These are phyloP conservation scores for Clonostachys solani DNA, from an alignment of 2,329 filamentous ascomycete genomes.

Conservation along the genomic window DNA sequence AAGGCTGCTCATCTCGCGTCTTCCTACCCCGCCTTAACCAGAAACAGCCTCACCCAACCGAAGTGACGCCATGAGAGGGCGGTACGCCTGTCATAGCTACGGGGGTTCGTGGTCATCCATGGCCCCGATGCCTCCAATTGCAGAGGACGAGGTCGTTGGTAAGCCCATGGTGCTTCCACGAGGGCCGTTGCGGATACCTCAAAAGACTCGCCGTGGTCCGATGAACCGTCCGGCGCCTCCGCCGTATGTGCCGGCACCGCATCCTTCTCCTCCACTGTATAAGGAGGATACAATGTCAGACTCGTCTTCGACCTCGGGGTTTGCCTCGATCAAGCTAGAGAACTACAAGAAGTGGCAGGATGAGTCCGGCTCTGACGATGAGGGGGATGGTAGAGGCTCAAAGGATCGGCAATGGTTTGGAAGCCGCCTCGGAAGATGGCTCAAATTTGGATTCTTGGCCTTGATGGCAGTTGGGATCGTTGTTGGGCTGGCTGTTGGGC, in stretches of 20 bases:
- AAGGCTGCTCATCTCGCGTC: not conserved
- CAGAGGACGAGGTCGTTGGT: slow-evolving; percentile 4
- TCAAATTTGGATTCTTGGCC: slow-evolving; percentile 19
- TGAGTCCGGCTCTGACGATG: not conserved
- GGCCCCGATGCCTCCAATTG: slow-evolving; percentile 4
- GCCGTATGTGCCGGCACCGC: not conserved
- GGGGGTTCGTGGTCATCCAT: no score
- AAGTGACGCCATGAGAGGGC: no score
- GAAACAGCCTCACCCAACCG: not conserved
- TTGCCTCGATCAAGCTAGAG: not conserved
- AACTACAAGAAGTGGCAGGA: not conserved
- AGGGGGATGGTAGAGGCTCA: not conserved
- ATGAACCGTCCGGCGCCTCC: not conserved
- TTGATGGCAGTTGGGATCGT: slow-evolving; percentile 21
- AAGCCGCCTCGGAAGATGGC: slow-evolving; percentile 17
- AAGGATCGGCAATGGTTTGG: slow-evolving; percentile 2
- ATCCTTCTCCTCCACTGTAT: not conserved
- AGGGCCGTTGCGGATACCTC: slow-evolving; percentile 19
- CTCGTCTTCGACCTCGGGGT: not conserved
- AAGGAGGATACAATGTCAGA: not conserved
- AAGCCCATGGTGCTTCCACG: slow-evolving; percentile 5
- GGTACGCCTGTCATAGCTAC: no score
- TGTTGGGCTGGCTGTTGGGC: slow-evolving; percentile 30
- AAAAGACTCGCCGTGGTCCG: slow-evolving; percentile 14
- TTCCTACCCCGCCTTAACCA: not conserved